Evolutionary conservation across 176 grass and related monocot genomes (phyloP), one percentile per base, ranked within the genome.

Genomic region (Carex pumila): DNA sequence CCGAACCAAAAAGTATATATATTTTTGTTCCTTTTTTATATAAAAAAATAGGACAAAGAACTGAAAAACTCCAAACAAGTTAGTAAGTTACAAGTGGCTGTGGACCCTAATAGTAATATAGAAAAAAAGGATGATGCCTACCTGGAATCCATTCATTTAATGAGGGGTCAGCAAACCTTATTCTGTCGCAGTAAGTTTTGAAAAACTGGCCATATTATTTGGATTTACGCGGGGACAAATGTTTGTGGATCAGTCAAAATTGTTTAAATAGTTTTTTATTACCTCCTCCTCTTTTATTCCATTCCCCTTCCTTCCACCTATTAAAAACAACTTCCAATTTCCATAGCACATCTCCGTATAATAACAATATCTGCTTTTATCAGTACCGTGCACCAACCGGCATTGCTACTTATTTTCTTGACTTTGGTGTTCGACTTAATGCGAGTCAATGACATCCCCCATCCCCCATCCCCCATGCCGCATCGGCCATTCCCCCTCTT

Each of bases 61-160:
- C 41, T 1, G 41, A 43, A 43, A 43, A 6, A 43, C 6, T 43
- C 41, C 0, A 43, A 43, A 43, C 41, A 36, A 68, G 34, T 36
- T 36, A 43, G 7, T 6, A 36, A 68, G 34, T 36, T 36, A 68
- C 34, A 14, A 41, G 66, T 32, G 66, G 14, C 7, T 2, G 12
- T 32, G 30, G 12, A 25, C 1, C 41, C 22, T 25, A 39, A 34
- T 39, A 49, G 22, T 25, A 49, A 49, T 25, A 74, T 74, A 53
- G 2, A 74, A 74, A 22, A 74, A 74, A 22, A 73, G 4, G 18
- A 74, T n/a, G 4, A 74, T 74, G 71, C 43, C 29, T 74, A 29
- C 29, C 71, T 74, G 71, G n/a, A 74, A 74, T 52, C 71, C 43
- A 74, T 25, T 74, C n/a, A 52, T 74, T 49, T 66, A 66, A 74